Percentiles rank a stretch among this genome's conserved stretches.
Conservation (phyloP, 192 early-diverging fungal species). For the Backusella morwellensis region DNA sequence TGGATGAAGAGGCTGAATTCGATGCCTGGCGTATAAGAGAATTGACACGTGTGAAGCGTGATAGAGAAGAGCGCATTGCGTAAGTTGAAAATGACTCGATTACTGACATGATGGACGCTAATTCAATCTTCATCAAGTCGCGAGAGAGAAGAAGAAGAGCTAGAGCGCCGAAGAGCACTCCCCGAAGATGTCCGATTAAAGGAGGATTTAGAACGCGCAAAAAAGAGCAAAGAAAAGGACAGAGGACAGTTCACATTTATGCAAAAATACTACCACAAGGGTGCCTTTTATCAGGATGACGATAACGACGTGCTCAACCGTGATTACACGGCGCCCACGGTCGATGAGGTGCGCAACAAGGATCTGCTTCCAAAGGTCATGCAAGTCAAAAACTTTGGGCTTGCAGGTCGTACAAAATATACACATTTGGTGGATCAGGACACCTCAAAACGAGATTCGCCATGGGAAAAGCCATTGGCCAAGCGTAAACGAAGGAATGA, state of each 20-base stretch:
- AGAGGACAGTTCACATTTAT: slow-evolving; percentile 55
- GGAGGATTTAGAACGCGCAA: slow-evolving; percentile 67
- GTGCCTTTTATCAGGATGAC: slow-evolving; percentile 75
- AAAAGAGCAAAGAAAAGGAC: slow-evolving; percentile 60
- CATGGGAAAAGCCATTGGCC: slow-evolving; percentile 27
- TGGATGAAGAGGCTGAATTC: slow-evolving; percentile 87
- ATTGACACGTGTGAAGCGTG: slow-evolving; percentile 83
- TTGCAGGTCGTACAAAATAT: slow-evolving; percentile 83
- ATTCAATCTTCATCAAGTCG: slow-evolving; percentile 35
- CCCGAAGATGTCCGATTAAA: slow-evolving; percentile 78
- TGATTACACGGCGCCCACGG: slow-evolving; percentile 70
- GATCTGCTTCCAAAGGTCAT: slow-evolving; percentile 80
- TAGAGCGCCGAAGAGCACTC: slow-evolving; percentile 76
- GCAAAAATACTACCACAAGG: slow-evolving; percentile 88
- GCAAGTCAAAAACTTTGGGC: slow-evolving; percentile 91
- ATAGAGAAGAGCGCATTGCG: slow-evolving; percentile 71
- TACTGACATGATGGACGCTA: too few relatives aligned
- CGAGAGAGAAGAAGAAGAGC: slow-evolving; percentile 75
- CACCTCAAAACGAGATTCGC: slow-evolving; percentile 49
- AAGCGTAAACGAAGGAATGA: slow-evolving; percentile 10
- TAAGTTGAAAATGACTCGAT: slow-evolving; percentile 26
- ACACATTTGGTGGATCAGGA: slow-evolving; percentile 85
- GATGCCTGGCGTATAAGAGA: slow-evolving; percentile 92
- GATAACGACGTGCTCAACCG: slow-evolving; percentile 57
- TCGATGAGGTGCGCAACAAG: slow-evolving; percentile 61